Conservation (phyloP, 1,139 yeast genomes). For the Yamadazyma pseudoaaseri region DNA sequence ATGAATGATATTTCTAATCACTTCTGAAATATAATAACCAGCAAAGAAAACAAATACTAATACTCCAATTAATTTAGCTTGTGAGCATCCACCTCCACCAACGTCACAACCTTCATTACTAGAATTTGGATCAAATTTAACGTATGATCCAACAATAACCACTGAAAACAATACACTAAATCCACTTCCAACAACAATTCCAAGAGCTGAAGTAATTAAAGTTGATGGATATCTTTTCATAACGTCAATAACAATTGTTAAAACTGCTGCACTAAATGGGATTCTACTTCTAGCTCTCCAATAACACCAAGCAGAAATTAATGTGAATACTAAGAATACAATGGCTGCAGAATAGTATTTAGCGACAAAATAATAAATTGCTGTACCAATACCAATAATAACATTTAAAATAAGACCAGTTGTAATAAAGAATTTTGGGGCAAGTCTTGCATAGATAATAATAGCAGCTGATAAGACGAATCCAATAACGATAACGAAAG, state of each 20-base stretch:
- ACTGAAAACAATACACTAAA: conserved; percentile 66
- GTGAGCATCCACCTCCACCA: conserved; percentile 67
- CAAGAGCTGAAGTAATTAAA: conserved; percentile 59
- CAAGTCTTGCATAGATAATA: conserved; percentile 58
- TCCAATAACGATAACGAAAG: conserved; percentile 63
- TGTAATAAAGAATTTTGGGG: conserved; percentile 68
- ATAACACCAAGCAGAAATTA: conserved; percentile 67
- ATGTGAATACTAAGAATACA: conserved; percentile 65
- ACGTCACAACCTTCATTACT: conserved; percentile 38
- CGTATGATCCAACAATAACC: conserved; percentile 72
- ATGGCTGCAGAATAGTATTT: conserved; percentile 77
- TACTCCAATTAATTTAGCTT: conserved; percentile 64
- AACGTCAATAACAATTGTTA: conserved; percentile 73
- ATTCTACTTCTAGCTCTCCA: conserved; percentile 73
- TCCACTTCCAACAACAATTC: conserved; percentile 62
- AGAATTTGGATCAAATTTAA: conserved; percentile 55
- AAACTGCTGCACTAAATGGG: conserved; percentile 70
- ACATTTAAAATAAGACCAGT: conserved; percentile 69
- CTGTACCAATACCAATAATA: conserved; percentile 69
- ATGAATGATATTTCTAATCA: conserved; percentile 79
- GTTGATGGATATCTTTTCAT: conserved; percentile 72
- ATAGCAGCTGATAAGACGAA: conserved; percentile 58
- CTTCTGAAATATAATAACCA: conserved; percentile 84
- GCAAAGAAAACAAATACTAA: conserved; percentile 76
- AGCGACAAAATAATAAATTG: conserved; percentile 64